A percentile compares a stretch with the other conserved stretches of the same genome.
phyloP scores from a whole-genome alignment of 139 green algal genomes.

The Spirogloea muscicola region DNA sequence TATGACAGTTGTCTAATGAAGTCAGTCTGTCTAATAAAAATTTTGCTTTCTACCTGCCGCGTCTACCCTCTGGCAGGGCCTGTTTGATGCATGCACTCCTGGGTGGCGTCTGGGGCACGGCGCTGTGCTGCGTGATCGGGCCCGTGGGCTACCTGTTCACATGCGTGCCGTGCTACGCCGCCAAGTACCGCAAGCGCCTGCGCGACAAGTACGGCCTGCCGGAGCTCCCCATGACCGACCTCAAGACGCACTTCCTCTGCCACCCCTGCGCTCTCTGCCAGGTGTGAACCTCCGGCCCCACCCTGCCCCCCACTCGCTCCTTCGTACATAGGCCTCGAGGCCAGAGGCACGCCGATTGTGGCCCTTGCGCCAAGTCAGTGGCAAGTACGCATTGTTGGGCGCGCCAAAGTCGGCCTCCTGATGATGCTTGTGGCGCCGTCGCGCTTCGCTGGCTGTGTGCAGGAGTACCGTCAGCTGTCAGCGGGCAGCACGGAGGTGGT shows the following conservation, averaged over 20 bases:
- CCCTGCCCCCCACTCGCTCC: not conserved
- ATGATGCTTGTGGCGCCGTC: not conserved
- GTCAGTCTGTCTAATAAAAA: no score
- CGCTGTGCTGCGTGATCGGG: not conserved
- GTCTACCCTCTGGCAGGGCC: no score
- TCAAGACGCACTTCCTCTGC: conserved; percentile 9
- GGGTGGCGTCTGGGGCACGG: not conserved
- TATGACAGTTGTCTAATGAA: no score
- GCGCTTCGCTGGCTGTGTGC: not conserved
- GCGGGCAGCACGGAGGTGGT: not conserved
- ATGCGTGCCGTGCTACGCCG: conserved; percentile 19
- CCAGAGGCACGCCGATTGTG: not conserved
- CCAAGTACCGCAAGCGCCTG: conserved; percentile 13
- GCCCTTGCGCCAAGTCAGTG: not conserved
- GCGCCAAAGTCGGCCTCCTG: not conserved
- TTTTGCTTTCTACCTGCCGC: no score
- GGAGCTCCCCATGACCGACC: not conserved
- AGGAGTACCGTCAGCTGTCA: conserved; percentile 16
- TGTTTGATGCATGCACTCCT: not conserved
- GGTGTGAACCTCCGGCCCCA: not conserved
- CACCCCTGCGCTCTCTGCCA: conserved; percentile 25
- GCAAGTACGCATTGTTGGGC: not conserved
- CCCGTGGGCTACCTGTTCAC: conserved; percentile 9
- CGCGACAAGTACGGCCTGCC: conserved; percentile 9
- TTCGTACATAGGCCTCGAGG: not conserved